Evolutionary conservation across 495 filamentous ascomycete genomes (phyloP), one percentile per base, ranked within the genome.

Genomic region (Wilcoxina mikolae): DNA sequence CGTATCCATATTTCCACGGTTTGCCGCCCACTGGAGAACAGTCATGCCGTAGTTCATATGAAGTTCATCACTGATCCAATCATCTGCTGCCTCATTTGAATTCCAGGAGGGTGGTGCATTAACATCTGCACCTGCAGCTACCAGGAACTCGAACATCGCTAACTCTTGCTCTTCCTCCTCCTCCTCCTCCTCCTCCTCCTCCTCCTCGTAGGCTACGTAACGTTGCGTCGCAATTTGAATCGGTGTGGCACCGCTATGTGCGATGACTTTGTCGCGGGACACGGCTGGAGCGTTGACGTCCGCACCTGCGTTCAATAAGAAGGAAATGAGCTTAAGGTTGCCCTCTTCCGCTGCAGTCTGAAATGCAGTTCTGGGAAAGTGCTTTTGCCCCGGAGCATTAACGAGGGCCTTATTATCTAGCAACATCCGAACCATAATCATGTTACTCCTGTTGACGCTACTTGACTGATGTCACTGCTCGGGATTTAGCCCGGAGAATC

Each of bases 211-310:
- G n/a, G n/a, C n/a, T n/a, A n/a, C n/a, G n/a, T n/a, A n/a, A n/a
- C n/a, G n/a, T n/a, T n/a, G n/a, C n/a, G n/a, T 5, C n/a, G n/a
- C n/a, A 17, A 35, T 4, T 49, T 41, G 44, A 17, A 56, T 24
- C 15, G 53, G 28, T 39, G 53, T 56, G 7, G 20, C 9, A 35
- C 18, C 7, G 39, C 10, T 43, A 9, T 9, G 17, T 43, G n/a
- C 20, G 39, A 5, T 43, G 20, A 12, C 20, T 43, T 20, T 43
- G 10, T 43, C 10, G 53, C 44, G 12, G 3, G 2, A 9, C 23
- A 1, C 53, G n/a, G 53, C n/a, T 3, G 0, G 12, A n/a, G 53
- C 73, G 51, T 77, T 75, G 9, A 74, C 66, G 54, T 76, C 68
- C 22, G 77, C 55, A 15, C 44, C 43, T 0, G 24, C 48, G 23